Percentiles rank a stretch among this genome's conserved stretches.
phyloP scores from a whole-genome alignment of 768 basidiomycete species.

The button mushroom (Agaricus bisporus) region DNA sequence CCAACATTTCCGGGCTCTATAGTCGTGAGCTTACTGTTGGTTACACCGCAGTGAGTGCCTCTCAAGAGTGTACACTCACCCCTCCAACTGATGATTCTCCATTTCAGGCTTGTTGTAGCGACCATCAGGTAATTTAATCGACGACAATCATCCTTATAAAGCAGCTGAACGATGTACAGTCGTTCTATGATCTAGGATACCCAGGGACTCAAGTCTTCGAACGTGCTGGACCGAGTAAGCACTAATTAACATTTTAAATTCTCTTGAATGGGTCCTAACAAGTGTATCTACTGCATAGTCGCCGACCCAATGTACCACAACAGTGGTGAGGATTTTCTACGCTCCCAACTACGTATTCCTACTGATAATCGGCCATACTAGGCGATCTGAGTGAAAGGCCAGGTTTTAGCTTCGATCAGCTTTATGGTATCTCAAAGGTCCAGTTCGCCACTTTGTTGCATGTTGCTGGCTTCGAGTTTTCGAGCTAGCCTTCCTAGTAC shows the following conservation, averaged over 20 bases:
- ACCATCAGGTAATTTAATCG: constrained; percentile 58
- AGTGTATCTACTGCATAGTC: constrained; percentile 36
- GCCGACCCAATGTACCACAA: constrained; percentile 89
- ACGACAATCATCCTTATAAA: neutral
- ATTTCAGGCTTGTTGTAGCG: constrained; percentile 78
- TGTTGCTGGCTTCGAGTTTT: constrained; percentile 53
- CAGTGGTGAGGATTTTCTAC: constrained; percentile 38
- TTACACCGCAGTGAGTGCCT: constrained; percentile 44
- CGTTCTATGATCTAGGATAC: constrained; percentile 79
- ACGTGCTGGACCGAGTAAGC: constrained; percentile 66
- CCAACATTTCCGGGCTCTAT: constrained; percentile 73
- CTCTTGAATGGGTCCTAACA: neutral
- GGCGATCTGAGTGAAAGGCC: constrained; percentile 76
- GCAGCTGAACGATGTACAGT: constrained; percentile 32
- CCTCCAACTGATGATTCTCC: constrained; percentile 1
- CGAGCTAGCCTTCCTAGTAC: neutral
- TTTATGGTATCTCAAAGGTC: constrained; percentile 81
- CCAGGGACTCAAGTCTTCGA: constrained; percentile 87
- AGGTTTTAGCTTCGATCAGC: constrained; percentile 80
- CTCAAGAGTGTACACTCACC: neutral
- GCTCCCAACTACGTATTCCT: neutral
- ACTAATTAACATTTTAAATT: neutral
- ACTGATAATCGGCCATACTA: constrained; percentile 12
- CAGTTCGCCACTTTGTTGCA: constrained; percentile 74
- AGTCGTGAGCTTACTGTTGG: constrained; percentile 75